Base-by-base conservation (phyloP, 106 monocot genomes). In the Vanilla planifolia region DNA sequence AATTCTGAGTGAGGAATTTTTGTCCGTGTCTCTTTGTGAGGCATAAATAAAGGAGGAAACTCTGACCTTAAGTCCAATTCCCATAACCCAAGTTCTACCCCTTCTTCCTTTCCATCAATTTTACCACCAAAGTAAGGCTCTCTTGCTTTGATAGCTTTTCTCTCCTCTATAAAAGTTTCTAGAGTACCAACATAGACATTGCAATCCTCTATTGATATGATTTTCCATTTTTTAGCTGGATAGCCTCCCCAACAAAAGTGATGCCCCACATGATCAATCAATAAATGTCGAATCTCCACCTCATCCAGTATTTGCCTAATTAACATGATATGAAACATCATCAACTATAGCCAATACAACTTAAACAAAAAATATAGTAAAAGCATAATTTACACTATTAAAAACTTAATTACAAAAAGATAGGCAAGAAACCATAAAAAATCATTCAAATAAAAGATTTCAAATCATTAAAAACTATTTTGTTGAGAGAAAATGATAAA, bases 121-220 rank as follows among this genome's bases (percentile, higher is more conserved):
- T 89, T 59, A 25, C 68, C 83, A 51, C 81, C 83, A 6, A 59
- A 13, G 48, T 79, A 81, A n/a, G 89, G 83, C 62, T 81, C 79
- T 39, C 43, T 90, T 70, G 78, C 80, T 35, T 6, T 69, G 27
- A 78, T 41, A 57, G 50, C 33, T 48, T 95, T 83, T 65, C 95
- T 89, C 61, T 86, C 89, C 68, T 95, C 95, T 26, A 95, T 76
- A 60, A 95, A 95, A 44, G 86, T 90, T 77, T 95, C 95, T 17
- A 95, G 33, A 17, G 81, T 89, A 48, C 95, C 95, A 22, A 95
- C 78, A 66, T 89, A 95, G n/a, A 95, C 86, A 69, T 95, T 90
- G 71, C 95, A 95, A 46, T 95, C 95, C 65, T 95, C 95, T 71
- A 95, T 63, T 4, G 86, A 71, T 60, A 48, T 48, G 33, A 95